phyloP scores from a whole-genome alignment of 495 filamentous ascomycete species.

The Aspergillus diversus region DNA sequence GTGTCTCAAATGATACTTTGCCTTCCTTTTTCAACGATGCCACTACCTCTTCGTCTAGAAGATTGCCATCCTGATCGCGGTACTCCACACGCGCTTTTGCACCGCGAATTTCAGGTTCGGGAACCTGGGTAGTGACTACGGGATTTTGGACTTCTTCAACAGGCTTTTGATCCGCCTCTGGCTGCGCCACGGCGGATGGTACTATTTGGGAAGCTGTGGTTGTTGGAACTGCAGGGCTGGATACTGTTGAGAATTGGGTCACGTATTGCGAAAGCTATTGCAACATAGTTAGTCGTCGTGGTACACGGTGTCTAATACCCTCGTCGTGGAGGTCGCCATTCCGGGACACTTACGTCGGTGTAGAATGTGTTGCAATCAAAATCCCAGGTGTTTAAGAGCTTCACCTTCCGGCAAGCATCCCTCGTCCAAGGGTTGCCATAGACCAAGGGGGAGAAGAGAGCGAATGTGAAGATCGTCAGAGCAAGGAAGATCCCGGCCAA shows the following conservation, averaged over 20 bases:
- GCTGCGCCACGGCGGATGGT: constrained; percentile 26
- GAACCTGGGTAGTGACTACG: constrained; percentile 45
- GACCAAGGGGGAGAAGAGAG: constrained; percentile 80
- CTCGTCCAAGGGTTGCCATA: constrained; percentile 96
- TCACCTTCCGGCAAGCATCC: constrained; percentile 79
- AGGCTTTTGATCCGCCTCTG: constrained; percentile 25
- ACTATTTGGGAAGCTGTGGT: constrained; percentile 23
- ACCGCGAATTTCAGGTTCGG: constrained; percentile 56
- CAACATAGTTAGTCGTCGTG: constrained; percentile 35
- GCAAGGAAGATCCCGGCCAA: constrained; percentile 72
- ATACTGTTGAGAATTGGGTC: constrained; percentile 32
- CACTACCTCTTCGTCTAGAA: constrained; percentile 83
- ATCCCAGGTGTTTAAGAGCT: constrained; percentile 89
- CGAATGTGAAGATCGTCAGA: constrained; percentile 74
- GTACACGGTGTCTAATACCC: constrained; percentile 30
- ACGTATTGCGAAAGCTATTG: constrained; percentile 48
- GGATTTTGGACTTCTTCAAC: constrained; percentile 35
- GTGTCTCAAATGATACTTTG: constrained; percentile 92
- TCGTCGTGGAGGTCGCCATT: constrained; percentile 39
- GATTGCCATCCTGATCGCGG: constrained; percentile 89
- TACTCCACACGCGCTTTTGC: constrained; percentile 90
- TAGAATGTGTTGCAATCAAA: constrained; percentile 96
- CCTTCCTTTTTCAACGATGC: constrained; percentile 72
- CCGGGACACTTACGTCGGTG: constrained; percentile 72
- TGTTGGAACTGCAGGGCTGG: constrained; percentile 33